Evolutionary conservation across 441 rosid species (phyloP).

Genomic region (Adansonia madagascariensis): DNA sequence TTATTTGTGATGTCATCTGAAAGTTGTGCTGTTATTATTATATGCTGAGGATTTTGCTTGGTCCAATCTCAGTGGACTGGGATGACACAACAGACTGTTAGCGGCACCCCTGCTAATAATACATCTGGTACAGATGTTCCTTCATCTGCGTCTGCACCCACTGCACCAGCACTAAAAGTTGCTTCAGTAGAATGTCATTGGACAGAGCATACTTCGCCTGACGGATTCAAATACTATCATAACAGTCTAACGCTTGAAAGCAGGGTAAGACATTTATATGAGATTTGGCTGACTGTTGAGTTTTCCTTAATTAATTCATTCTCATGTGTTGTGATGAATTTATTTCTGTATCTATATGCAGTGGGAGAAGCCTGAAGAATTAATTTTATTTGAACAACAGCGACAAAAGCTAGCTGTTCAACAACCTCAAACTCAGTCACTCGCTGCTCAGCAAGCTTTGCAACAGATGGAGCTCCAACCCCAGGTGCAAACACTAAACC

Average conservation of each 20-base stretch:
- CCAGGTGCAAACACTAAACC: constrained; percentile 61
- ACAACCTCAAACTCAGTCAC: constrained; percentile 54
- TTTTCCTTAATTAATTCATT: not conserved
- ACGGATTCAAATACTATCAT: constrained; percentile 94
- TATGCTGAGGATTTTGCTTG: not conserved
- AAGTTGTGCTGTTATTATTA: not conserved
- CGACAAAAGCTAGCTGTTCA: constrained; percentile 58
- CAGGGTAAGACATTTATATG: constrained; percentile 59
- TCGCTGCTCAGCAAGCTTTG: constrained; percentile 59
- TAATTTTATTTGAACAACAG: constrained; percentile 61
- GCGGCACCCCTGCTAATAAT: constrained; percentile 44
- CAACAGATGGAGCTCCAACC: constrained; percentile 60
- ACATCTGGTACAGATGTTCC: constrained; percentile 32
- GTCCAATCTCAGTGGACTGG: constrained; percentile 65
- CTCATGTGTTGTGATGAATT: constrained; percentile 22
- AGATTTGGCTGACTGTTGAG: constrained; percentile 10
- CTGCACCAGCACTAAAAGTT: too few species aligned
- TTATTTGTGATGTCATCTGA: not conserved
- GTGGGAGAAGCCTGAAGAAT: constrained; percentile 99
- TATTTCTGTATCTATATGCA: constrained; percentile 34
- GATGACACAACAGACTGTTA: constrained; percentile 46
- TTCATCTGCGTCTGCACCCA: too few species aligned
- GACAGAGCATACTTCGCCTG: constrained; percentile 98
- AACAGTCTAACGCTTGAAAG: constrained; percentile 83
- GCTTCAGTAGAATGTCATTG: constrained; percentile 73